These are phyloP conservation scores for Tylopilus sp. DNA, from an alignment of 768 basidiomycete species.

Conservation along the genomic window DNA sequence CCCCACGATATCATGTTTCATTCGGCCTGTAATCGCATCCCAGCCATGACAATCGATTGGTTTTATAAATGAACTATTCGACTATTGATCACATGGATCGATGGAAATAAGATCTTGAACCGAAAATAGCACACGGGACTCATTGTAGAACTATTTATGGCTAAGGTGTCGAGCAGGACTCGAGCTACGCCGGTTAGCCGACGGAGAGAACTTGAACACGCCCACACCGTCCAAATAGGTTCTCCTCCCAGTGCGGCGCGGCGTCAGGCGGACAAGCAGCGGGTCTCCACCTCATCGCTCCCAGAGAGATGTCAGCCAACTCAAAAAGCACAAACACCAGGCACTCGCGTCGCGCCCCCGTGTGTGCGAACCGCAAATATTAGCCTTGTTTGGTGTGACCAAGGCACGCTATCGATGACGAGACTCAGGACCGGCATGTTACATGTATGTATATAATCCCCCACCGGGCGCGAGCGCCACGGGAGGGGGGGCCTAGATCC, in stretches of 20 bases:
- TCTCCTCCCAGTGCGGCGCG: not conserved
- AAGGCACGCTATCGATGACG: no score
- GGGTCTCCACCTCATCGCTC: no score
- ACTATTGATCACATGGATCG: not conserved
- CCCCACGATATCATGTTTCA: conserved; percentile 6
- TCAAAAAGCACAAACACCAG: no score
- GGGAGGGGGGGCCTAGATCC: no score
- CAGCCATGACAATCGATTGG: not conserved
- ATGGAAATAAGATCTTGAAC: not conserved
- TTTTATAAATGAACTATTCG: conserved; percentile 1
- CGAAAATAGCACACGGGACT: not conserved
- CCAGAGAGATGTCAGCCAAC: no score
- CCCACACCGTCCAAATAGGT: not conserved
- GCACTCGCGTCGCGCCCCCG: no score
- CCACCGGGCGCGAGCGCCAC: no score
- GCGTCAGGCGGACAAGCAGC: not conserved
- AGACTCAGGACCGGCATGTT: no score
- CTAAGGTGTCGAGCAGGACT: not conserved
- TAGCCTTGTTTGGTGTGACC: no score
- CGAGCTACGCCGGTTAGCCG: not conserved
- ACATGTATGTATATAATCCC: no score
- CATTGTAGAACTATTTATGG: not conserved
- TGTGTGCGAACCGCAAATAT: no score
- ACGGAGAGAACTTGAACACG: not conserved
- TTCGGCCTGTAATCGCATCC: conserved; percentile 5